Evolutionary conservation across 1,139 yeast species (phyloP), one percentile per base, ranked within the genome.

Genomic region (Protomyces gravidus): DNA sequence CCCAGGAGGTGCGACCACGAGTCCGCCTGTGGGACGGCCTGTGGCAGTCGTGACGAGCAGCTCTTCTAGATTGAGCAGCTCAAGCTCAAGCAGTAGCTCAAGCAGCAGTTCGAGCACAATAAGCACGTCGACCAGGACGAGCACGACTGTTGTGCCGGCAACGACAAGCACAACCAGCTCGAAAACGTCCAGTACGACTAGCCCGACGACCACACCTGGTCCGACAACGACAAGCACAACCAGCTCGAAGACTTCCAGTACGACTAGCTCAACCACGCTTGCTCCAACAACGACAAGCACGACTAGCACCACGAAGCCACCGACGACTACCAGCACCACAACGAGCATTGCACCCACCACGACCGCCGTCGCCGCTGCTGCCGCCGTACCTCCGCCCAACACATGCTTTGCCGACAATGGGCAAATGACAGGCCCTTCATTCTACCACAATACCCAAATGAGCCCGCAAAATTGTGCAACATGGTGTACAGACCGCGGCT

Each of bases 371-470:
- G 26, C 13, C 17, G 19, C 11, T 23, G 42, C 25, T 1, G 33
- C 45, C 19, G 47, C 36, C 26, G 17, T 51, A 17, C 49, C 42
- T 17, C 21, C 19, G 30, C 21, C 27, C 17, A 42, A 50, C 5
- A 25, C 46, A 7, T 52, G 46, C 30, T 50, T 42, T 11, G 46
- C 46, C 39, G 39, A 45, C 46, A 53, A 45, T 26, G 58, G 58
- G 11, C 21, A n/a, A n/a, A 15, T 36, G 19, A 36, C 42, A 2
- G 42, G 42, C 21, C 21, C 17, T 5, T 2, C 17, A 46, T 6
- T 39, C 49, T 19, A 51, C 49, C 36, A 17, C 50, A 4, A 26
- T 42, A 28, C 19, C 33, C 23, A 30, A 30, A 53, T 53, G 58
- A 53, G 51, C 4, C 58, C 58, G 15, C 27, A n/a, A 11, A 25